phyloP scores from a whole-genome alignment of 78 protist genomes.

The Tieghemostelium lacteum region DNA sequence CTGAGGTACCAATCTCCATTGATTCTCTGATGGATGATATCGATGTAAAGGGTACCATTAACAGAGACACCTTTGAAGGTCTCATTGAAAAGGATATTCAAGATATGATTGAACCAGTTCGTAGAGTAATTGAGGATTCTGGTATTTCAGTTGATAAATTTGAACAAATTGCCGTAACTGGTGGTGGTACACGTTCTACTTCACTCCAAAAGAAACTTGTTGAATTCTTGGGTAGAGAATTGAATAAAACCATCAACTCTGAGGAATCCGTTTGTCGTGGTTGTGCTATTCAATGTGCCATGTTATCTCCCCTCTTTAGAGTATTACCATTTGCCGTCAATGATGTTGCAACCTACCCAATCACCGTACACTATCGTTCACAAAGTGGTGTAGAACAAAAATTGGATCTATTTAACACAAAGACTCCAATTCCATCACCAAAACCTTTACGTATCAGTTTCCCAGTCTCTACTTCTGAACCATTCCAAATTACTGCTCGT shows the following conservation, averaged over 20 bases:
- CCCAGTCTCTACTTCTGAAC: slow-evolving; percentile 69
- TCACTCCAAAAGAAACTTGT: slow-evolving; percentile 70
- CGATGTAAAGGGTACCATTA: slow-evolving; percentile 81
- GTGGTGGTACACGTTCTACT: slow-evolving; percentile 91
- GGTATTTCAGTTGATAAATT: slow-evolving; percentile 79
- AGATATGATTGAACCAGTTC: slow-evolving; percentile 56
- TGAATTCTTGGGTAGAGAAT: slow-evolving; percentile 67
- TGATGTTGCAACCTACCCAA: slow-evolving; percentile 86
- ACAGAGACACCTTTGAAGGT: slow-evolving; percentile 85
- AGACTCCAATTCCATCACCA: slow-evolving; percentile 47
- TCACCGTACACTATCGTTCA: slow-evolving; percentile 73
- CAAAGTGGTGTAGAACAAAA: slow-evolving; percentile 57
- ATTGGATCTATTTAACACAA: slow-evolving; percentile 39
- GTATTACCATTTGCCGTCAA: slow-evolving; percentile 89
- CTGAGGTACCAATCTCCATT: slow-evolving; percentile 81
- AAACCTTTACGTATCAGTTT: slow-evolving; percentile 80
- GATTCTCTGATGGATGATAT: slow-evolving; percentile 94
- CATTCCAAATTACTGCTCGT: slow-evolving; percentile 36
- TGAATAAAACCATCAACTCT: slow-evolving; percentile 86
- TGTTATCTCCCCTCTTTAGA: slow-evolving; percentile 90
- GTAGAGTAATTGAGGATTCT: slow-evolving; percentile 29
- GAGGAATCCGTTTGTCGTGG: slow-evolving; percentile 96
- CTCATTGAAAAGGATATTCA: slow-evolving; percentile 47
- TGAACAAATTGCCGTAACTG: slow-evolving; percentile 84
- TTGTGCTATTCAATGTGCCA: slow-evolving; percentile 94